A percentile compares a stretch with the other conserved stretches of the same genome.
Conservation (phyloP, 768 basidiomycete species). For the Chiua virens region DNA sequence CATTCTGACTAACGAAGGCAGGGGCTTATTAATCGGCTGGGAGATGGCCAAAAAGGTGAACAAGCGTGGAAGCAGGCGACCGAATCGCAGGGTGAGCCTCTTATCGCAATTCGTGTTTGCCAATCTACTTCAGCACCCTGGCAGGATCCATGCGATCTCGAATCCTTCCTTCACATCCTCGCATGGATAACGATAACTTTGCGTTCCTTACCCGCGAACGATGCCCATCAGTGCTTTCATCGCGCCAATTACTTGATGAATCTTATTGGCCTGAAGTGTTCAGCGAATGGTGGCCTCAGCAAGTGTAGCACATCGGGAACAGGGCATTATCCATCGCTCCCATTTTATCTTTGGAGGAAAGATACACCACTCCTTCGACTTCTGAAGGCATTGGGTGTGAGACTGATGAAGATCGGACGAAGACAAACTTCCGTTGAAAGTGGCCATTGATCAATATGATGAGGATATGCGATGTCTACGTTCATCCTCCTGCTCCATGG, state of each 20-base stretch:
- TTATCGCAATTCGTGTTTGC: conserved; percentile 6
- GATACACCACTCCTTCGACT: neutral
- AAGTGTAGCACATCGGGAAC: no score
- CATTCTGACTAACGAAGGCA: conserved; percentile 10
- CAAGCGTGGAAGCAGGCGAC: neutral
- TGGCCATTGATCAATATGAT: neutral
- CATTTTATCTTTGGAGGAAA: neutral
- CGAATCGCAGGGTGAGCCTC: neutral
- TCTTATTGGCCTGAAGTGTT: no score
- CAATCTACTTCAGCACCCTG: conserved; percentile 14
- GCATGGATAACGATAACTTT: neutral
- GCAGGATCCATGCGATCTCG: conserved; percentile 28
- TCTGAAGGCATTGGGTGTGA: neutral
- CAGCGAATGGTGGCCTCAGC: no score
- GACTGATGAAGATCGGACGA: neutral
- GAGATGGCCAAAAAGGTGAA: conserved; percentile 14
- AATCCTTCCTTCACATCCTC: conserved; percentile 29
- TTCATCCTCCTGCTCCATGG: neutral
- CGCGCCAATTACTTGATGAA: no score
- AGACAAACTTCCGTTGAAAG: neutral
- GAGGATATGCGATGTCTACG: neutral
- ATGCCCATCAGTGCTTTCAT: no score
- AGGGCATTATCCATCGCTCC: no score
- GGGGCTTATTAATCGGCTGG: conserved; percentile 26
- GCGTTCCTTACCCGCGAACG: no score